Evolutionary conservation across 352 stramenopile species (phyloP).

Genomic region (Phytopythium litorale): DNA sequence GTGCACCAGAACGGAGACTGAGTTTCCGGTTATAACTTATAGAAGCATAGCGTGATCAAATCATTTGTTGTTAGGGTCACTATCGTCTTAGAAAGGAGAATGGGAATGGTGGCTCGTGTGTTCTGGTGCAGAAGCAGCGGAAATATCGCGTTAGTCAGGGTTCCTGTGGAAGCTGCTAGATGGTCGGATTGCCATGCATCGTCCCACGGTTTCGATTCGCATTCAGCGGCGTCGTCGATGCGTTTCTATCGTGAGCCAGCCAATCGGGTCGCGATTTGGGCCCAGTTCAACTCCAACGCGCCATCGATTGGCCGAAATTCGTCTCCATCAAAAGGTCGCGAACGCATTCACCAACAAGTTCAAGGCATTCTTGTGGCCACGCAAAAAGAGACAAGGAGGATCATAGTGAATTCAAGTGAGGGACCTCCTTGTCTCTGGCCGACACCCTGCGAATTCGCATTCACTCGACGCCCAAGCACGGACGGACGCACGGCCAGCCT

Average conservation of each 20-base stretch:
- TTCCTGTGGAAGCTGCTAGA: not conserved
- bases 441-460: not conserved
- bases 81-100: not conserved
- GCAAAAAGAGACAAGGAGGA: constrained; percentile 1
- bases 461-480: too few relatives aligned
- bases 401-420: not conserved
- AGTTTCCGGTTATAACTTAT: not conserved
- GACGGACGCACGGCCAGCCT: too few relatives aligned
- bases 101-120: not conserved
- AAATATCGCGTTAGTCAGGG: not conserved
- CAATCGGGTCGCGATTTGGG: not conserved
- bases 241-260: not conserved
- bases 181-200: not conserved
- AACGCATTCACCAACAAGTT: not conserved
- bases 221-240: not conserved
- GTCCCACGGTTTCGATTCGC: not conserved
- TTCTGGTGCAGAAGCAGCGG: not conserved
- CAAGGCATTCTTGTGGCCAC: not conserved
- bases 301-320: not conserved
- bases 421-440: too few relatives aligned
- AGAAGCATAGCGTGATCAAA: not conserved
- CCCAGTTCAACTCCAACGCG: not conserved
- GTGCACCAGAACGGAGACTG: not conserved
- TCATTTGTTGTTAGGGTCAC: not conserved
- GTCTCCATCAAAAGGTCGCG: not conserved